Percentiles rank a stretch among this genome's conserved stretches.
These are phyloP conservation scores for Eucalyptus shirleyi DNA, from an alignment of 345 rosid genomes.

Conservation along the genomic window DNA sequence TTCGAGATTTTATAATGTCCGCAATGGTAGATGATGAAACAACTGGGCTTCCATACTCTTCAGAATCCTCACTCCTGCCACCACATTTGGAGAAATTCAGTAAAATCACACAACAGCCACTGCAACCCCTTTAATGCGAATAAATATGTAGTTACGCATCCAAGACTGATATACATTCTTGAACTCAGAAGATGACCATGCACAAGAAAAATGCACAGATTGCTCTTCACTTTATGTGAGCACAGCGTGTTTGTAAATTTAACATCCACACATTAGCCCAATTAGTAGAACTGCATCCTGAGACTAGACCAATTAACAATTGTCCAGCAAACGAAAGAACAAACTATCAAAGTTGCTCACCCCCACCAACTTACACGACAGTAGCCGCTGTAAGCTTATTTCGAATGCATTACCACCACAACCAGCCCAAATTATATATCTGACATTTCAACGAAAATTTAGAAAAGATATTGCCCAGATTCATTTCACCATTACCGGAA, in stretches of 20 bases:
- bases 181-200: background rate
- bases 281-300: background rate
- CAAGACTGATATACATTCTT: background rate
- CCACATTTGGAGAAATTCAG: background rate
- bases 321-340: background rate
- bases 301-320: background rate
- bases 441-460: background rate
- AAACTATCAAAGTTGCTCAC: background rate
- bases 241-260: background rate
- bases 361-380: background rate
- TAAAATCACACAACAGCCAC: background rate
- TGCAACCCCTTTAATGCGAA: background rate
- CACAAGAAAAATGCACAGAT: background rate
- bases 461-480: background rate
- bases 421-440: background rate
- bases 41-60: slow-evolving; percentile 76
- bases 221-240: background rate
- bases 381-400: background rate
- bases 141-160: background rate
- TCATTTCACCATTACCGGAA: background rate
- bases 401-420: background rate
- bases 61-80: slow-evolving; percentile 84
- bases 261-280: background rate
- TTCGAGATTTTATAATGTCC: slow-evolving; percentile 71
- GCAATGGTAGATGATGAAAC: slow-evolving; percentile 63